Evolutionary conservation across 176 grass and related monocot genomes (phyloP).

Genomic region (Leersia perrieri): DNA sequence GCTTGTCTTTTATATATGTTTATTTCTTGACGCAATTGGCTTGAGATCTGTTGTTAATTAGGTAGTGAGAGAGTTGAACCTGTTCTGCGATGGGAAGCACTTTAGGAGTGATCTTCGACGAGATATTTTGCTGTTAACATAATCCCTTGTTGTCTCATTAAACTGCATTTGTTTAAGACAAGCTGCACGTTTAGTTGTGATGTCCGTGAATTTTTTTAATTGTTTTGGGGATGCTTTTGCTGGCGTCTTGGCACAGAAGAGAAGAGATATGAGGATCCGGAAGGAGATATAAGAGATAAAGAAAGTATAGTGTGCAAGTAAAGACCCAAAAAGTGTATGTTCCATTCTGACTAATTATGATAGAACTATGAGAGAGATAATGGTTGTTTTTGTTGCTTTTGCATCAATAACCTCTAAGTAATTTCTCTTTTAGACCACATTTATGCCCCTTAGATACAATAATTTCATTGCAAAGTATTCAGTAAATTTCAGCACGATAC

Average conservation of each 20-base stretch:
- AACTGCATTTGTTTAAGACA: background rate
- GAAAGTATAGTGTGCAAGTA: constrained; percentile 28
- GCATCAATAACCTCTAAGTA: background rate
- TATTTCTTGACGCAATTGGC: background rate
- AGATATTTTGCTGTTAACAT: constrained; percentile 14
- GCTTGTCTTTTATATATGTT: background rate
- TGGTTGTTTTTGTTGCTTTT: background rate
- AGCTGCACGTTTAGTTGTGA: background rate
- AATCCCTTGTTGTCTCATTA: background rate
- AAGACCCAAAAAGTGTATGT: background rate
- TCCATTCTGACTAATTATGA: background rate
- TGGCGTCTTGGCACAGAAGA: constrained; percentile 28
- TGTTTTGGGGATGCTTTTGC: background rate
- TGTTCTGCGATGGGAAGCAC: background rate
- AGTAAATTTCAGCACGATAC: background rate
- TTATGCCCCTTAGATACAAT: background rate
- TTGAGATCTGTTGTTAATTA: constrained; percentile 18
- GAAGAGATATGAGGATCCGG: constrained; percentile 16
- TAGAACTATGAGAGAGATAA: background rate
- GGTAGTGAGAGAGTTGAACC: background rate
- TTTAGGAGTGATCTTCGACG: background rate
- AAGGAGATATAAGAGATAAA: background rate
- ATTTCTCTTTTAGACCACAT: background rate
- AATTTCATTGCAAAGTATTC: background rate
- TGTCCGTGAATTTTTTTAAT: background rate